Evolutionary conservation across 2,329 filamentous ascomycete species (phyloP).

Genomic region (Colletotrichum euphorbiae): DNA sequence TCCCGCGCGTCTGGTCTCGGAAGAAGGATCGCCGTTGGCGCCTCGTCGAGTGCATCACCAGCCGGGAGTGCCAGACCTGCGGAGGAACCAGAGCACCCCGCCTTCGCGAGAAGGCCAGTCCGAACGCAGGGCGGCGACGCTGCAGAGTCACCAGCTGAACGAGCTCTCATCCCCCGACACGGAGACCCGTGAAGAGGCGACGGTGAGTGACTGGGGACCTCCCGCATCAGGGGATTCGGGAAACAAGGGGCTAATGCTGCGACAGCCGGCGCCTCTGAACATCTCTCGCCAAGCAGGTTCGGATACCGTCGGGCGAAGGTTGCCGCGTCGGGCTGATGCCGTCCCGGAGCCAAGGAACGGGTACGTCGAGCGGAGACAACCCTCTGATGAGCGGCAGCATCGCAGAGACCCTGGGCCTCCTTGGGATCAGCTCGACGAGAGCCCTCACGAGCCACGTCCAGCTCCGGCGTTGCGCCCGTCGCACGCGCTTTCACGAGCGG

Average conservation of each 20-base stretch:
- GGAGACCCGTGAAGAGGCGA: neutral
- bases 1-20: neutral
- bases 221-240: neutral
- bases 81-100: neutral
- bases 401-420: too few relatives aligned
- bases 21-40: too few relatives aligned
- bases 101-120: neutral
- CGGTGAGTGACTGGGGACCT: neutral
- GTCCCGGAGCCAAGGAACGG: too few relatives aligned
- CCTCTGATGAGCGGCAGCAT: too few relatives aligned
- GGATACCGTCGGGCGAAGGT: neutral
- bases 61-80: neutral
- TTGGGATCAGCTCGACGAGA: neutral
- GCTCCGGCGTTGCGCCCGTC: too few relatives aligned
- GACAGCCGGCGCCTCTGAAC: neutral
- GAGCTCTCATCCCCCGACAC: neutral
- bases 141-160: neutral
- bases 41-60: too few relatives aligned
- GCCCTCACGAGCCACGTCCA: neutral
- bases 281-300: neutral
- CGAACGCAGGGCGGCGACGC: neutral
- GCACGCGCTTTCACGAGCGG: too few relatives aligned
- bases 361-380: too few relatives aligned
- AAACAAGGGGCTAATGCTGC: neutral
- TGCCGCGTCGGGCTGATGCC: neutral